Percentiles rank a stretch among this genome's conserved stretches.
phyloP scores from a whole-genome alignment of 768 basidiomycete species.

The Tricholomella constricta region DNA sequence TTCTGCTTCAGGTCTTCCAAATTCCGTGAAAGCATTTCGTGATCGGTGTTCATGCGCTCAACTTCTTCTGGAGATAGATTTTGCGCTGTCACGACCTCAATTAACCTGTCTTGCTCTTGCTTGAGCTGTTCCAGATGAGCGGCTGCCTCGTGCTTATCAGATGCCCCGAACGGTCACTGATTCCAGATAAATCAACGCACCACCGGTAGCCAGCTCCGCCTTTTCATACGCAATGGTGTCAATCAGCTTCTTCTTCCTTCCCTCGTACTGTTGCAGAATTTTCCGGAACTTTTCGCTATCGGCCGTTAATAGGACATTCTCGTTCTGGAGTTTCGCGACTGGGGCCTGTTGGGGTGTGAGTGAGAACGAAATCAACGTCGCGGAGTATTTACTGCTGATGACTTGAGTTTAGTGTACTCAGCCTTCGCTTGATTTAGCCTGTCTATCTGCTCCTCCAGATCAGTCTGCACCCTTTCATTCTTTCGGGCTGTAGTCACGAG shows the following conservation, averaged over 20 bases:
- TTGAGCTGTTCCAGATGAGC: conserved; percentile 63
- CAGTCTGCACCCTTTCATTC: conserved; percentile 65
- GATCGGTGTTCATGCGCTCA: conserved; percentile 85
- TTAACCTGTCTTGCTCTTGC: conserved; percentile 62
- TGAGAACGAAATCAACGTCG: conserved; percentile 1
- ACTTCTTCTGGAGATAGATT: conserved; percentile 94
- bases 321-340: conserved; percentile 60
- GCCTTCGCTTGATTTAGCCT: conserved; percentile 46
- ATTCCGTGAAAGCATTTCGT: conserved; percentile 72
- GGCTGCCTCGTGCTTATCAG: conserved; percentile 37
- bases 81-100: conserved; percentile 75
- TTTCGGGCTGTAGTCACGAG: conserved; percentile 53
- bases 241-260: conserved; percentile 65
- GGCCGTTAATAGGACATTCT: conserved; percentile 61
- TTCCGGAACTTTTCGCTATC: conserved; percentile 82
- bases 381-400: conserved; percentile 51
- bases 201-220: conserved; percentile 57
- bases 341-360: conserved; percentile 47
- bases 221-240: conserved; percentile 70
- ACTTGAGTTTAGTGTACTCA: conserved; percentile 60
- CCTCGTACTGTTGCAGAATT: conserved; percentile 70
- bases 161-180: not conserved
- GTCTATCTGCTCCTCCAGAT: conserved; percentile 60
- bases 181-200: conserved; percentile 36
- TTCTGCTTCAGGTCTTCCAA: conserved; percentile 78